Base-by-base conservation (phyloP, 1,284 basidiomycete genomes). In the Mycena citricolor region DNA sequence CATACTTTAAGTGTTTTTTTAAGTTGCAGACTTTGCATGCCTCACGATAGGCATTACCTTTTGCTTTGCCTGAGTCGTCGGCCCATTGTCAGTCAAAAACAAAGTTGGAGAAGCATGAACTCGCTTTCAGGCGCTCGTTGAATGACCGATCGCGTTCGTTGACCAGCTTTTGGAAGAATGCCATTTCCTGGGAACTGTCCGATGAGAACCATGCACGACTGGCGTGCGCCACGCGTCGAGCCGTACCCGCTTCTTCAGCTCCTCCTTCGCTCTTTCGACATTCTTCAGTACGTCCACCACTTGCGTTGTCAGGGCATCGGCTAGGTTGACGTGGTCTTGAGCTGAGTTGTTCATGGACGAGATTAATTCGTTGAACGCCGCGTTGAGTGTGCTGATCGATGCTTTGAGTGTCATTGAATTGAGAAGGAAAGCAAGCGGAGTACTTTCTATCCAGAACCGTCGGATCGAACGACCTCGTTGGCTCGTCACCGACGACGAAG, bases 161-260 rank as follows among this genome's bases (percentile, higher is more conserved):
- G 2, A 90, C 61, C 16, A 90, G 62, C 57, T 83, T 87, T 62
- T 83, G 78, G 58, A 83, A 88, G 61, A 82, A 84, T 50, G 73
- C 71, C 41, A 76, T 68, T 69, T 89, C 81, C 78, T 86, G 54
- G 30, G 39, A 36, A 19, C 48, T 50, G 36, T n/a, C 39, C 22
- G 46, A 17, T 33, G 38, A 39, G 32, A 45, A 42, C 41, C 25
- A 34, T n/a, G 35, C 25, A 48, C 37, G 32, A 49, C 25, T 46
- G 33, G 38, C 21, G 45, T 34, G 26, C 35, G 28, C 40, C 24
- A 30, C n/a, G n/a, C 38, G 32, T 26, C 21, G 41, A 42, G 19
- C 19, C 57, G 32, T 52, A 79, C 83, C 68, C 82, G 86, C 69
- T 77, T 85, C 65, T 81, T 80, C 22, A 76, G 65, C 29, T 81